Evolutionary conservation across 805 yeast genomes (phyloP), one percentile per base, ranked within the genome.

Genomic region (Yarrowia bubula): DNA sequence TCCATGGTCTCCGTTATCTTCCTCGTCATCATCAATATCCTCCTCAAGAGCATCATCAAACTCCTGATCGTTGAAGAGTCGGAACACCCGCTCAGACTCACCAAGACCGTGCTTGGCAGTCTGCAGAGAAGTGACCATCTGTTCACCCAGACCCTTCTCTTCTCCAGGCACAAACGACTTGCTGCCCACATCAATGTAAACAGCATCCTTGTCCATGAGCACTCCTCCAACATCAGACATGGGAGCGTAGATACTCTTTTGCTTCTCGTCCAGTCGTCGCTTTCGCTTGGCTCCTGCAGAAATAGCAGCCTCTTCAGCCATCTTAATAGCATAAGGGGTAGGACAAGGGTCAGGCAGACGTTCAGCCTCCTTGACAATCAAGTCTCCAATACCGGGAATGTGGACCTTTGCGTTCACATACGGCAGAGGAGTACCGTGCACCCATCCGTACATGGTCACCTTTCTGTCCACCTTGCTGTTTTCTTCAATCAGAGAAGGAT

Each of bases 181-280:
- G 35, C 75, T 68, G 1, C 91, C 92, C 8, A 89, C 85, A 71
- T 89, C 98, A 67, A 95, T 90, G 72, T 92, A 95, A 1, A 95
- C 99, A 8, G 99, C 97, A 79, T 95, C 99, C 74, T 89, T 92
- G 78, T 95, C 99, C 67, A 95, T 91, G 69, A 95, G 80, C 41
- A 95, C 96, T 75, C 99, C 99, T 66, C 98, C 98, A n/a, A 95
- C 97, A 76, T 95, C 98, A 53, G 98, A 90, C 99, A 95, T 95
- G 58, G 99, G 99, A 0, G 99, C 99, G 75, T 96, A 95, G 1
- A 95, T 91, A 69, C 91, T 85, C 75, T 92, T 95, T 74, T 91
- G 96, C 71, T 88, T 90, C 73, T 95, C 99, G 69, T 95, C 98
- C 64, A 95, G 83, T 73, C 98, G 84, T 74, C 91, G 90, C 72